Evolutionary conservation across 2,329 filamentous ascomycete species (phyloP), one percentile per base, ranked within the genome.

Genomic region (Penicillium sp.): DNA sequence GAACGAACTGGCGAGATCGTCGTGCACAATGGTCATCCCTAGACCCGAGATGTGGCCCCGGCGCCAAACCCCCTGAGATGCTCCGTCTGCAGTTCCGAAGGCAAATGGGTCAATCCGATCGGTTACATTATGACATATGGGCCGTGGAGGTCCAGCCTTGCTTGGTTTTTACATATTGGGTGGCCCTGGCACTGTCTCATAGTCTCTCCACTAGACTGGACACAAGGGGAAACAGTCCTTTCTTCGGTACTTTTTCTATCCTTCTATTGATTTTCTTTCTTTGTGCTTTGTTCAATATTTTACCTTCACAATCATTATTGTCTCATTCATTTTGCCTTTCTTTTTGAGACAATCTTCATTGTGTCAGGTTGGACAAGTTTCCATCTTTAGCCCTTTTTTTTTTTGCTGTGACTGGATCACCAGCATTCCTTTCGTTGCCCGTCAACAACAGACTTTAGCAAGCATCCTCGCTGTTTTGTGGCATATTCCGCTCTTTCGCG

Each of bases 391-490:
- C 50, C 41, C 27, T 31, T 50, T 53, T 57, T 27, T 56, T 45
- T 41, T 8, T 52, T 16, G 48, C 45, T 47, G 64, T 67, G 64
- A 64, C 64, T 51, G 62, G 58, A 38, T 67, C 63, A 66, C 62
- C 47, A 57, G 59, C 66, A 69, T 69, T 69, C 67, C 59, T 61
- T 62, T 66, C 59, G 66, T 69, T 68, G 62, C 63, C 64, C 43
- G 34, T 47, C 58, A 50, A 63, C 60, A 53, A 49, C 31, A 53
- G 53, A 42, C 45, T 50, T 53, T 50, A 44, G 36, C 27, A 59
- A 50, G 42, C 51, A 61, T 60, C 45, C 24, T 34, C 24, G 43
- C 44, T 45, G 39, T 38, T 53, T n/a, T 55, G 39, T 46, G 50
- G 27, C 32, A 45, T 56, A 57, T 62, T 61, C 45, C 50, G 44